Evolutionary conservation across 1,284 basidiomycete genomes (phyloP).

Genomic region (Golubevia sp.): DNA sequence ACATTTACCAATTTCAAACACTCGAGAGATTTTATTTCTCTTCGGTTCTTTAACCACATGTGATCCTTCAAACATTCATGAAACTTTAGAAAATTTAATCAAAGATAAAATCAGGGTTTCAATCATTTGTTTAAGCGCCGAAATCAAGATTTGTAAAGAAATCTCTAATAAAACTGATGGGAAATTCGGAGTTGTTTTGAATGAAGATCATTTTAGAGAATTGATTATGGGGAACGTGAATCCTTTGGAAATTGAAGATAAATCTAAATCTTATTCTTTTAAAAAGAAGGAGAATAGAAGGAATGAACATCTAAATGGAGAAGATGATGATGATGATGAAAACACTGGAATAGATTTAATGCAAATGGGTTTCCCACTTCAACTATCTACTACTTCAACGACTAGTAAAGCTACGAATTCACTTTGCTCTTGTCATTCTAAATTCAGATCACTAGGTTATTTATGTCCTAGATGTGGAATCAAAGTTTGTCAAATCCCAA

Average conservation of each 20-base stretch:
- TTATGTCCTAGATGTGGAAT: constrained; percentile 89
- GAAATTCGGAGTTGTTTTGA: constrained; percentile 79
- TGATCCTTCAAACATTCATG: constrained; percentile 94
- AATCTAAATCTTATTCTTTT: background rate
- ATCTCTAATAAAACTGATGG: constrained; percentile 64
- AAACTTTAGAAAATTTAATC: constrained; percentile 81
- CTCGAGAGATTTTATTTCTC: constrained; percentile 88
- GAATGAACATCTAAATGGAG: constrained; percentile 53
- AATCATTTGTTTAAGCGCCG: constrained; percentile 67
- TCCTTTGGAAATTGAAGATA: constrained; percentile 64
- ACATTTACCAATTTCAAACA: constrained; percentile 92
- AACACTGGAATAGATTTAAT: constrained; percentile 78
- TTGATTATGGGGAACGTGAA: constrained; percentile 93
- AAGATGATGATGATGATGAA: constrained; percentile 65
- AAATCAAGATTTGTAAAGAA: constrained; percentile 95
- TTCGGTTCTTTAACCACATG: constrained; percentile 95
- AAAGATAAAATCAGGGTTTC: constrained; percentile 62
- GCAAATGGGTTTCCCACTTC: constrained; percentile 90
- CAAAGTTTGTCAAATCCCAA: constrained; percentile 96
- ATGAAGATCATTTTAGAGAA: constrained; percentile 95
- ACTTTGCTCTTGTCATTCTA: constrained; percentile 85
- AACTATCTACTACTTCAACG: constrained; percentile 18
- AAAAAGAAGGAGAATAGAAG: too few species aligned
- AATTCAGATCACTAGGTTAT: constrained; percentile 86
- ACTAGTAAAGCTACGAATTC: constrained; percentile 30